These are phyloP conservation scores for Linnemannia zychae DNA, from an alignment of 192 early-diverging fungal genomes.

Conservation along the genomic window DNA sequence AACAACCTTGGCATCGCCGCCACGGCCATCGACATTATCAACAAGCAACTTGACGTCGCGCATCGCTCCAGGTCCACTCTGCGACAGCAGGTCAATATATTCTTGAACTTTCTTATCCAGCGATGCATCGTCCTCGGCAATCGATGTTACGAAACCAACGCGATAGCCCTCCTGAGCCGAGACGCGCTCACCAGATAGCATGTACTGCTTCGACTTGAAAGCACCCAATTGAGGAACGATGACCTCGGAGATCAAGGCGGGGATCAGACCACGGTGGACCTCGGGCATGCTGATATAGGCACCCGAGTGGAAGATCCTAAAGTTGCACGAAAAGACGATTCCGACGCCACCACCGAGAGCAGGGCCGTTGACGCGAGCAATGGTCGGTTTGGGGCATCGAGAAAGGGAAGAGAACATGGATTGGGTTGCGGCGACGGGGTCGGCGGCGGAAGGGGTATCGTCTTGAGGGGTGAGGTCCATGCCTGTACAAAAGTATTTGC, in stretches of 20 bases:
- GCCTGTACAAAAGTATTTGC: constrained; percentile 76
- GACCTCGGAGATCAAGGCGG: constrained; percentile 74
- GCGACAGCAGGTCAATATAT: constrained; percentile 58
- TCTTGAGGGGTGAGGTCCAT: constrained; percentile 66
- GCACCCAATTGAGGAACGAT: constrained; percentile 69
- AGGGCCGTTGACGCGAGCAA: constrained; percentile 74
- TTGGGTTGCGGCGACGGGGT: constrained; percentile 52
- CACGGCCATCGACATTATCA: constrained; percentile 46
- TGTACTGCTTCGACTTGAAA: constrained; percentile 66
- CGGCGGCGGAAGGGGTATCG: constrained; percentile 27
- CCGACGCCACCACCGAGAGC: constrained; percentile 75
- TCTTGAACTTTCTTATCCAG: constrained; percentile 62
- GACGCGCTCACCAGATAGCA: constrained; percentile 68
- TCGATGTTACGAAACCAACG: constrained; percentile 50
- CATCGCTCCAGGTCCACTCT: constrained; percentile 66
- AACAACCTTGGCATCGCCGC: constrained; percentile 30
- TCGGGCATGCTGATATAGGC: constrained; percentile 71
- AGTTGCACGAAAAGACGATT: constrained; percentile 67
- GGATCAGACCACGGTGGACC: constrained; percentile 72
- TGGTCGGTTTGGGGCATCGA: constrained; percentile 62
- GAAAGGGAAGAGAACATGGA: constrained; percentile 62
- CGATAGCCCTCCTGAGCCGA: constrained; percentile 54
- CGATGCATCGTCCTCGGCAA: constrained; percentile 43
- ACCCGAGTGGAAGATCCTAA: constrained; percentile 59
- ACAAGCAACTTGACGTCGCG: constrained; percentile 66